Evolutionary conservation across 352 stramenopile species (phyloP), one percentile per base, ranked within the genome.

Genomic region (Globisporangium ultimum): DNA sequence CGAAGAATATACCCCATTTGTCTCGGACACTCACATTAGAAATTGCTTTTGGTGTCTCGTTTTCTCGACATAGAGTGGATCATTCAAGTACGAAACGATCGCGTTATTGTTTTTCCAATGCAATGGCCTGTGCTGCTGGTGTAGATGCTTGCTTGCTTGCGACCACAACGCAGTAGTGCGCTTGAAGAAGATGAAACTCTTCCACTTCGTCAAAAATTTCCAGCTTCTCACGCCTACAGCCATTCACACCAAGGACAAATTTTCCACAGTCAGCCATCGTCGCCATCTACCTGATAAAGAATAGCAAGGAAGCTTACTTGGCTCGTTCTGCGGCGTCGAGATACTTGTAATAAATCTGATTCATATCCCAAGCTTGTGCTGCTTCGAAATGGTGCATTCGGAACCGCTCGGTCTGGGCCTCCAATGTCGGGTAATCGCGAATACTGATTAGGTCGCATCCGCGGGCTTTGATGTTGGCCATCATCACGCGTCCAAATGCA

Each of bases 171-270:
- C 88, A 97, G 53, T 97, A 97, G 69, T 97, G 91, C 1, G 74
- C 79, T 50, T 97, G 89, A 49, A 97, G 74, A 63, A 97, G 63
- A 71, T 97, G 84, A 66, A 92, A 97, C 61, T 97, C 91, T 63
- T 97, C 91, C 14, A 97, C 64, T 58, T 97, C 91, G 63, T 97
- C 91, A 66, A 97, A 97, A 48, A 96, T 90, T 68, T 97, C 91
- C 18, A 97, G 75, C 42, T 74, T 79, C 61, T 96, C 87, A 15
- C 84, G 77, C 34, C 84, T 95, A 20, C 13, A 45, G 21, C 11
- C 21, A 53, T 3, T 1, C 24, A 47, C 11, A 15, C 34, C 41
- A 10, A 12, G 18, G 1, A 49, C 3, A 28, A 2, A 34, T 18
- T 57, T 13, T 28, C 53, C 17, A 61, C 22, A 7, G 17, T 41